These are phyloP conservation scores for Pterulicium gracile DNA, from an alignment of 1,284 basidiomycete species.

Conservation along the genomic window DNA sequence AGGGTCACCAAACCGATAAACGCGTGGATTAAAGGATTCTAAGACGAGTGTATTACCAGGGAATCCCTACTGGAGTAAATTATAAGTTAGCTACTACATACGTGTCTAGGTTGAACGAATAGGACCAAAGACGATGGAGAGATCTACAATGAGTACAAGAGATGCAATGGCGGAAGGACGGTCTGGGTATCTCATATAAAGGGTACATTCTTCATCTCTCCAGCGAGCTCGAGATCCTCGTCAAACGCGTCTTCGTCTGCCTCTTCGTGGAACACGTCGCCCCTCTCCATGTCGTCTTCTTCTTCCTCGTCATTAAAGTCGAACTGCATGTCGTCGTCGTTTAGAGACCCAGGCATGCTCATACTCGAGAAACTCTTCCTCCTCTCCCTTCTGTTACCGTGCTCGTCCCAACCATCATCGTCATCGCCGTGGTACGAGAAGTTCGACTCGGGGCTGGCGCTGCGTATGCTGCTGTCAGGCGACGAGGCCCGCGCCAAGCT, in stretches of 20 bases:
- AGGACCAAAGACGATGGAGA: too few relatives aligned
- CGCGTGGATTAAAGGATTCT: too few relatives aligned
- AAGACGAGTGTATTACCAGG: too few relatives aligned
- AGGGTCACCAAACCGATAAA: too few relatives aligned
- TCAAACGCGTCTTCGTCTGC: constrained; percentile 53
- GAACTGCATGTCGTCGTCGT: constrained; percentile 43
- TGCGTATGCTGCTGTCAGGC: constrained; percentile 23
- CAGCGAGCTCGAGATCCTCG: constrained; percentile 71
- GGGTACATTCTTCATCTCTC: constrained; percentile 79
- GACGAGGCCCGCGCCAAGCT: constrained; percentile 31
- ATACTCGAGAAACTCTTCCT: constrained; percentile 60
- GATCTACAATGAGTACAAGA: too few relatives aligned
- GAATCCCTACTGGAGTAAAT: too few relatives aligned
- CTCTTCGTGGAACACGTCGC: constrained; percentile 16
- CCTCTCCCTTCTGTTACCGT: constrained; percentile 28
- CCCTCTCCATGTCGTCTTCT: constrained; percentile 20
- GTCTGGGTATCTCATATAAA: constrained; percentile 55
- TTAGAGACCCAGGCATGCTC: constrained; percentile 63
- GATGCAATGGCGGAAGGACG: too few relatives aligned
- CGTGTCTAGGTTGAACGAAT: too few relatives aligned
- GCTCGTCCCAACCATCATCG: constrained; percentile 26
- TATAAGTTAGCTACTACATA: too few relatives aligned
- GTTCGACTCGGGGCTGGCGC: constrained; percentile 37
- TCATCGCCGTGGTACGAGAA: constrained; percentile 40
- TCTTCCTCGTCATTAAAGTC: constrained; percentile 38